Percentiles rank a stretch among this genome's conserved stretches.
Evolutionary conservation across 352 stramenopile genomes (phyloP).

Genomic region (Pythium biforme): DNA sequence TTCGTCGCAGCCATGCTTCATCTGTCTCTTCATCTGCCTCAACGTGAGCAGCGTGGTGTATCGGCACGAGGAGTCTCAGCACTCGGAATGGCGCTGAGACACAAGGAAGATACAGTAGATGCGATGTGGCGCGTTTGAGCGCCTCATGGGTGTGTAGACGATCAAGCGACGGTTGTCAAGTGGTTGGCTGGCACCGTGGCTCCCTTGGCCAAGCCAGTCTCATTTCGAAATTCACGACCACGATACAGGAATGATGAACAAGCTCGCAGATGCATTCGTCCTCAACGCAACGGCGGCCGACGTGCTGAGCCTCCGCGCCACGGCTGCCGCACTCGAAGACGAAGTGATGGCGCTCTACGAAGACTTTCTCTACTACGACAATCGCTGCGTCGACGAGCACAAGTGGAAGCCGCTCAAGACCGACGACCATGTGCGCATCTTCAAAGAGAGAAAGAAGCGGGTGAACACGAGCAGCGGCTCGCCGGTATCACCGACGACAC

Average conservation of each 20-base stretch:
- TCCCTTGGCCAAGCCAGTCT: too few relatives aligned
- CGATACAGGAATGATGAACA: neutral
- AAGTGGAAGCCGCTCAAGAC: constrained; percentile 33
- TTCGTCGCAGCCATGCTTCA: too few relatives aligned
- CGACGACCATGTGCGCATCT: constrained; percentile 31
- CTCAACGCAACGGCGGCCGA: constrained; percentile 8
- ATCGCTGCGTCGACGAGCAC: constrained; percentile 29
- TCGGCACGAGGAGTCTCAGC: too few relatives aligned
- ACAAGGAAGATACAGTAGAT: too few relatives aligned
- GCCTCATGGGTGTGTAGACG: too few relatives aligned
- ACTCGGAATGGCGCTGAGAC: too few relatives aligned
- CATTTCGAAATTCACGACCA: neutral
- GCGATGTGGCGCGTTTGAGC: too few relatives aligned
- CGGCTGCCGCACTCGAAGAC: constrained; percentile 7
- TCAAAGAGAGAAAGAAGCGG: constrained; percentile 26
- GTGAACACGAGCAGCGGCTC: neutral
- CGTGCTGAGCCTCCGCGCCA: neutral
- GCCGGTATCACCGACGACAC: neutral
- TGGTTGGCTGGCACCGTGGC: too few relatives aligned
- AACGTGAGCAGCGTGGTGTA: too few relatives aligned
- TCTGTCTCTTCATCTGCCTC: too few relatives aligned
- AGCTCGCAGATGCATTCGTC: neutral
- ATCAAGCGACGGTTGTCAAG: too few relatives aligned
- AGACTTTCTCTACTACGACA: constrained; percentile 35
- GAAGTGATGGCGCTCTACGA: constrained; percentile 41